These are phyloP conservation scores for Fusarium duplospermum DNA, from an alignment of 2,329 filamentous ascomycete species.

Conservation along the genomic window DNA sequence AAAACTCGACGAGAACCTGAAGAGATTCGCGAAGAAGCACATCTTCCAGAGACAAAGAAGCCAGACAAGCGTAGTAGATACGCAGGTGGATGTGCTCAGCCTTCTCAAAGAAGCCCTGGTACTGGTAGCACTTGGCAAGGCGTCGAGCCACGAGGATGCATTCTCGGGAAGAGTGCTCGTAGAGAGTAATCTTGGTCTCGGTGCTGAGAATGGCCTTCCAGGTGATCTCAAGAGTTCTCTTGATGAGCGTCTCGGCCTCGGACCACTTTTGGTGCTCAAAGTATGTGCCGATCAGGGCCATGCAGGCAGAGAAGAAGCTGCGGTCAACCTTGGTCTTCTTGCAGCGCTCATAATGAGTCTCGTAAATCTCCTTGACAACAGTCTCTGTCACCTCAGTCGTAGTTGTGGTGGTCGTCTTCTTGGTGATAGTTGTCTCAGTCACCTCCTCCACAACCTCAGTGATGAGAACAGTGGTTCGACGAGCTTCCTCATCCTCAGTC, in stretches of 20 bases:
- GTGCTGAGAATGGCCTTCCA: constrained; percentile 52
- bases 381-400: constrained; percentile 48
- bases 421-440: constrained; percentile 48
- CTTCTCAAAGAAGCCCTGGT: constrained; percentile 50
- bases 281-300: constrained; percentile 50
- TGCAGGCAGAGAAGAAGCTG: constrained; percentile 50
- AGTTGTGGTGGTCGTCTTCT: constrained; percentile 48
- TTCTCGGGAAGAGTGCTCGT: constrained; percentile 48
- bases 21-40: constrained; percentile 45
- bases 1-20: constrained; percentile 47
- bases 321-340: constrained; percentile 48
- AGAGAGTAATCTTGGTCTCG: constrained; percentile 46
- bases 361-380: constrained; percentile 50
- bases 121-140: constrained; percentile 51
- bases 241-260: constrained; percentile 51
- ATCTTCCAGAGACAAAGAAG: constrained; percentile 47
- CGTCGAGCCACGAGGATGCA: constrained; percentile 48
- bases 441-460: constrained; percentile 55
- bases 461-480: constrained; percentile 50
- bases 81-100: constrained; percentile 53
- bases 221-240: constrained; percentile 51
- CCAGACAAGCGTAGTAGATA: constrained; percentile 50
- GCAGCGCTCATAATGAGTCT: constrained; percentile 51
- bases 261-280: constrained; percentile 48
- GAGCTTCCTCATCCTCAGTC: constrained; percentile 48